phyloP scores from a whole-genome alignment of 225 moss, liverwort and hornwort genomes.

The Pleurozium schreberi region DNA sequence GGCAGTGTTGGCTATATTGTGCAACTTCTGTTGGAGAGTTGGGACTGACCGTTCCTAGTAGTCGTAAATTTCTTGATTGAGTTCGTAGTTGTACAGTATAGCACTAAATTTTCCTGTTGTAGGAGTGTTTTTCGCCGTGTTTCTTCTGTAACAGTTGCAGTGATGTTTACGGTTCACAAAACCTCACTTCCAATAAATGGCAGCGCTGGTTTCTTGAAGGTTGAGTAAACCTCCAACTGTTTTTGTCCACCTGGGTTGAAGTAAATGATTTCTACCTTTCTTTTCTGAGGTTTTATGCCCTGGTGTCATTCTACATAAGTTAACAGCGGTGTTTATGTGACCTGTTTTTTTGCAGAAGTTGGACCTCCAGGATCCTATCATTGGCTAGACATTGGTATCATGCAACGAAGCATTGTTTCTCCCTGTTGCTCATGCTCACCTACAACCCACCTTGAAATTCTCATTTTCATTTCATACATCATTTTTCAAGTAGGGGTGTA shows the following conservation, averaged over 20 bases:
- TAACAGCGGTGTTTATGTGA: neutral
- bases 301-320: neutral
- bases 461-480: neutral
- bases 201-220: neutral
- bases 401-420: neutral
- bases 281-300: neutral
- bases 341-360: neutral
- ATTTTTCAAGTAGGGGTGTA: neutral
- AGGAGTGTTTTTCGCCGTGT: neutral
- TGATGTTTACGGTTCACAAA: neutral
- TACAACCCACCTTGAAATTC: neutral
- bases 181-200: neutral
- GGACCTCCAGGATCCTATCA: neutral
- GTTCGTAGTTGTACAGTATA: too few species aligned
- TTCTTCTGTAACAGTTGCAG: neutral
- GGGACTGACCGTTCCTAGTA: neutral
- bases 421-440: neutral
- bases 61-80: neutral
- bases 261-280: neutral
- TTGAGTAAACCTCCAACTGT: neutral
- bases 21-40: neutral
- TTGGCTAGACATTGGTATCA: neutral
- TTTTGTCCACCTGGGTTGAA: neutral
- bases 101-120: neutral
- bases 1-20: neutral